Base-by-base conservation (phyloP, 306 rosid genomes). In the Rosa multiflora region DNA sequence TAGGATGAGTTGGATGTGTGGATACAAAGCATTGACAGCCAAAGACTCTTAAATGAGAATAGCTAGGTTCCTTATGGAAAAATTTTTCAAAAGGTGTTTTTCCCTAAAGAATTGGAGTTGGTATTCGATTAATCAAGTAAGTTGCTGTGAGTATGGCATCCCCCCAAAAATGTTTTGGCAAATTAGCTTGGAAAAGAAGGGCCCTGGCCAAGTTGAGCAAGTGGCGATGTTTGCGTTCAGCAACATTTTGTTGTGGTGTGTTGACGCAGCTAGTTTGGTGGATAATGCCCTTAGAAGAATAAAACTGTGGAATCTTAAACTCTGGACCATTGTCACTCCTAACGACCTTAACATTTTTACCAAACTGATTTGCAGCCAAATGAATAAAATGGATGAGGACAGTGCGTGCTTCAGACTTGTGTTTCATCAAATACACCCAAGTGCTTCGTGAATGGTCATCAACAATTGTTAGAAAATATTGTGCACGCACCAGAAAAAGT, bases 11-110 rank as follows among this genome's bases (percentile, higher is more conserved):
- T 1, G 80, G n/a, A 67, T 47, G 48, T 0, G 63, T 64, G 3
- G 73, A 64, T 3, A 5, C 66, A 67, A 77, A 77, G 35, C 74
- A 76, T 14, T 5, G 6, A 67, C 73, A 77, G 1, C 80, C 64
- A 77, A 77, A 77, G 4, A 77, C 73, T 1, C 3, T 6, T n/a
- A 29, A 32, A 8, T 77, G 80, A 39, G 73, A 47, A 23, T 68
- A 40, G 15, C 6, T 53, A 0, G 76, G 81, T 48, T n/a, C 35
- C 23, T 32, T 39, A 1, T 21, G 0, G 17, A 49, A 69, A 4
- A 78, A 18, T 13, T 13, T 20, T 53, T 69, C 69, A 17, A 15
- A 53, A 3, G 75, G 76, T 4, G 81, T 68, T 13, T 40, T 48
- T 8, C 52, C 53, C 0, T 52, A 2, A 3, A 67, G 17, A 10